Conservation (phyloP, 345 rosid genomes). For the Murraya paniculata region DNA sequence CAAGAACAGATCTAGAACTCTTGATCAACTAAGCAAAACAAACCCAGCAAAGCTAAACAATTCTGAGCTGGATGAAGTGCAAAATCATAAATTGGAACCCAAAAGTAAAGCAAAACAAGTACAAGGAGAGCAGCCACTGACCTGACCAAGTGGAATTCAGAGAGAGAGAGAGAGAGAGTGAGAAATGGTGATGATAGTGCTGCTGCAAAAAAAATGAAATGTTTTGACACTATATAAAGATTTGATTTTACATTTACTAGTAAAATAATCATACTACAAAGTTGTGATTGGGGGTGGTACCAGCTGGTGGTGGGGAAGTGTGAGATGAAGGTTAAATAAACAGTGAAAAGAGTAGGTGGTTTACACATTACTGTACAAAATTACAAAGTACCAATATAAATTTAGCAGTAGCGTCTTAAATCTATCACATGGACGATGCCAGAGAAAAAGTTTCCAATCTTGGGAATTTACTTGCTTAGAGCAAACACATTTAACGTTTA, state of each 20-base stretch:
- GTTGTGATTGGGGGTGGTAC: conserved; percentile 4
- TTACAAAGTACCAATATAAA: neutral
- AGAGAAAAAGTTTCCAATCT: conserved; percentile 4
- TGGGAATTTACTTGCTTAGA: neutral
- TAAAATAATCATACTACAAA: neutral
- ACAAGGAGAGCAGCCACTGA: conserved; percentile 18
- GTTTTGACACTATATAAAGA: conserved; percentile 33
- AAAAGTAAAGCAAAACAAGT: conserved; percentile 7
- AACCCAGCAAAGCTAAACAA: neutral
- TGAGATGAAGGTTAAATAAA: neutral
- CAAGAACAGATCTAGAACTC: conserved; percentile 47
- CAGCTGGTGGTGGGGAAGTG: conserved; percentile 20
- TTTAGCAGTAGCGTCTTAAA: neutral
- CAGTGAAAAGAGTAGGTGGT: neutral
- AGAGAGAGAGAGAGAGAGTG: conserved; percentile 15
- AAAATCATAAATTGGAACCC: neutral
- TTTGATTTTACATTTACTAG: neutral
- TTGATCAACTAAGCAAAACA: conserved; percentile 20
- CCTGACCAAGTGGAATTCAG: conserved; percentile 40
- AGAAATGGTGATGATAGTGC: neutral
- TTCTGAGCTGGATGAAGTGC: neutral
- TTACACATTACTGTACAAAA: neutral
- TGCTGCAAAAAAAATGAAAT: conserved; percentile 12
- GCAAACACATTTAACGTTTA: too few relatives aligned
- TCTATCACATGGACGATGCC: neutral